Percentiles rank a stretch among this genome's conserved stretches.
phyloP scores from a whole-genome alignment of 2,329 filamentous ascomycete genomes.

The Nemania diffusa region DNA sequence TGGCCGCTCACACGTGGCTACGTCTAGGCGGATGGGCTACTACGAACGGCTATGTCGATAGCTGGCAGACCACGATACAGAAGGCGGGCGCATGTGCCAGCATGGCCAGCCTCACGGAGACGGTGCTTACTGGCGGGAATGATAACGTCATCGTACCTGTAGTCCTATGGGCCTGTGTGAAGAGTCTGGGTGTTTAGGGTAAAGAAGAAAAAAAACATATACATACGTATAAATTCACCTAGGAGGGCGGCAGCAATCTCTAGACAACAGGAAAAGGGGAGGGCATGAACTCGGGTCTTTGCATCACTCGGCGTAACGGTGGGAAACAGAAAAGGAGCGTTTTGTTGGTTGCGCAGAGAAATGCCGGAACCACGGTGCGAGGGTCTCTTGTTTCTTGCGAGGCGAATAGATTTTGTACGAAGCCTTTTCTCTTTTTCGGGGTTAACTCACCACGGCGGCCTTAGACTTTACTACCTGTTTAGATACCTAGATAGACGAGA shows the following conservation, averaged over 20 bases:
- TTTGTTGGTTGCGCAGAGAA: conserved; percentile 18
- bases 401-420: conserved; percentile 1
- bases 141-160: conserved; percentile 98
- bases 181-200: conserved; percentile 71
- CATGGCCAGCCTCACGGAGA: conserved; percentile 90
- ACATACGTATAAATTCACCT: no score
- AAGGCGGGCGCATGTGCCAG: conserved; percentile 79
- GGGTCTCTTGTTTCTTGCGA: conserved; percentile 5
- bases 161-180: conserved; percentile 90
- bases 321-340: conserved; percentile 16
- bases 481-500: background rate
- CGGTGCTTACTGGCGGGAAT: conserved; percentile 94
- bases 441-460: background rate
- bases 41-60: conserved; percentile 69
- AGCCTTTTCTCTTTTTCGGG: background rate
- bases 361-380: background rate
- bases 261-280: conserved; percentile 1
- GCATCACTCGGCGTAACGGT: conserved; percentile 37
- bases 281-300: conserved; percentile 8
- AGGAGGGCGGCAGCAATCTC: conserved; percentile 3
- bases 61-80: conserved; percentile 73
- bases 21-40: conserved; percentile 79
- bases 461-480: background rate
- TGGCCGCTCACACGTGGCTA: conserved; percentile 78
- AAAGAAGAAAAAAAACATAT: conserved; percentile 3